Evolutionary conservation across 352 stramenopile species (phyloP), one percentile per base, ranked within the genome.

Genomic region (Phytopythium vexans): DNA sequence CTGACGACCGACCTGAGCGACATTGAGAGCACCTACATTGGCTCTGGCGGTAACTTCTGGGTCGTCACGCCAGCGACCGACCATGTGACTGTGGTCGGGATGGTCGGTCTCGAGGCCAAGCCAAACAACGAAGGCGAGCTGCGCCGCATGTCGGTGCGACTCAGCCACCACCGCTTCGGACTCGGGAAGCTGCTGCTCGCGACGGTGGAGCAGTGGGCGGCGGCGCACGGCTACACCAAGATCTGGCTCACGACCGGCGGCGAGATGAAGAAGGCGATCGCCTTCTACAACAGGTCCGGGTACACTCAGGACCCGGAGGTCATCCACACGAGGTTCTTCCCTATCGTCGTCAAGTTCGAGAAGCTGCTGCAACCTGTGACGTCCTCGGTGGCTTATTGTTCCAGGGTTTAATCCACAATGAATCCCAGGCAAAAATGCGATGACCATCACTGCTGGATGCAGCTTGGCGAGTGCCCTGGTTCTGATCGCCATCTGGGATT

Each of bases 141-240:
- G 43, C 66, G 69, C 3, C 72, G 72, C 8, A 52, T 82, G 52
- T 70, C 66, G 4, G 63, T 82, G 32, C 62, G 66, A 14, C 21
- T 49, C 6, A 58, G 41, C 0, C 71, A 59, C 41, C 72, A 66
- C 14, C 68, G 68, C 16, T 47, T 58, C 8, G 68, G 66, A 6
- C 2, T 82, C 37, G 72, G 52, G 7, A 45, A 66, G 6, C 52
- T 49, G 36, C 47, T 80, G 8, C 37, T 77, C 4, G 1, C 40
- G 1, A 47, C 70, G 34, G 36, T 74, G 48, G 67, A 80, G 41
- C n/a, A 43, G 6, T 80, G 67, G 67, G 64, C 67, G 1, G 31
- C 6, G n/a, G 32, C 12, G 4, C 44, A 55, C 8, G 67, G 48
- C 5, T 70, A 65, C 51, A 52, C 45, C n/a, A 43, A 14, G 11